A percentile compares a stretch with the other conserved stretches of the same genome.
Conservation (phyloP, 2,329 filamentous ascomycete genomes). For the Sporothrix inflata region DNA sequence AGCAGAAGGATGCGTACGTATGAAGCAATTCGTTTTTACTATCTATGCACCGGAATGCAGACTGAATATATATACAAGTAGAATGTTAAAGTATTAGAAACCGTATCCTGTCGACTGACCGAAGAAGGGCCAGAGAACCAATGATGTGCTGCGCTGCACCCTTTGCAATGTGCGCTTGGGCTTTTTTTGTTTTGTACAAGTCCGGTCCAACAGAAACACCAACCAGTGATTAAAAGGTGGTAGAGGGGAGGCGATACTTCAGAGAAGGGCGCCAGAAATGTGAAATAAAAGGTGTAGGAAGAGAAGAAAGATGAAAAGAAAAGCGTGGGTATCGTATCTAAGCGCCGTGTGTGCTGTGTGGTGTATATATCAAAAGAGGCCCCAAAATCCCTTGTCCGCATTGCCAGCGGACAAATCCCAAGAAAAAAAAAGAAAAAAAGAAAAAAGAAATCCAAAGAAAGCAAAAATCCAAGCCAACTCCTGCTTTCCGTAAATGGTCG, state of each 20-base stretch:
- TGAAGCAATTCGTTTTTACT: background rate
- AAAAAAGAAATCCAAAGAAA: background rate
- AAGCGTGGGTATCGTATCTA: slow-evolving; percentile 30
- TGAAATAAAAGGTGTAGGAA: slow-evolving; percentile 1
- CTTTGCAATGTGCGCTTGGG: background rate
- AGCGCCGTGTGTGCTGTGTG: slow-evolving; percentile 21
- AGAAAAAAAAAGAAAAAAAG: background rate
- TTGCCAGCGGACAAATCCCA: slow-evolving; percentile 13
- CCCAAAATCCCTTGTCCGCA: slow-evolving; percentile 20
- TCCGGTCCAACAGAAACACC: background rate
- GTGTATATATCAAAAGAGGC: background rate
- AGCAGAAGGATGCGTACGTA: background rate
- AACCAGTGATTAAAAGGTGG: background rate
- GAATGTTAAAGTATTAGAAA: background rate
- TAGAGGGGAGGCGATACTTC: background rate
- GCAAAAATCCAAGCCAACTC: background rate
- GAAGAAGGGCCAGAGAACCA: background rate
- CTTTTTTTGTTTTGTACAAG: slow-evolving; percentile 1
- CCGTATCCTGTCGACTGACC: background rate
- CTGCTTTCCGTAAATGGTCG: background rate
- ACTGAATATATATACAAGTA: background rate
- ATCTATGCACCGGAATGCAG: background rate
- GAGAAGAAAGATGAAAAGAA: background rate
- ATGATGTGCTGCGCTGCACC: background rate
- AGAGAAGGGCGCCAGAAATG: background rate